These are phyloP conservation scores for Coleophoma cylindrospora DNA, from an alignment of 2,329 filamentous ascomycete species.

Conservation along the genomic window DNA sequence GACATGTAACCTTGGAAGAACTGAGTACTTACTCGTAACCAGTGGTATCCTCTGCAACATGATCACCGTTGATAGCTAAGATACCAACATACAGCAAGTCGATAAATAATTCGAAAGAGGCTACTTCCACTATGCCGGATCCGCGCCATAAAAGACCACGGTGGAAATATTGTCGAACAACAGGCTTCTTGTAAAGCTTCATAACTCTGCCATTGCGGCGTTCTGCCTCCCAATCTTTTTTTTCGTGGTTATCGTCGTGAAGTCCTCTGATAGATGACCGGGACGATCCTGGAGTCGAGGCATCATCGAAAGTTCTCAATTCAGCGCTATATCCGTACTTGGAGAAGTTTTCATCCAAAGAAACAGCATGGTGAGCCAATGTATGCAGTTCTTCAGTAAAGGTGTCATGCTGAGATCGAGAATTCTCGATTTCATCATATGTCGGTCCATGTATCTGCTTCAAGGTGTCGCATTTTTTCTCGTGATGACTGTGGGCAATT, in stretches of 20 bases:
- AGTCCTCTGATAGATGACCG: conserved; percentile 11
- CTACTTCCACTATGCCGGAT: conserved; percentile 52
- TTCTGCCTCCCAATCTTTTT: conserved; percentile 30
- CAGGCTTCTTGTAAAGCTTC: conserved; percentile 53
- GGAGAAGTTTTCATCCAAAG: conserved; percentile 55
- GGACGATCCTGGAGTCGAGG: conserved; percentile 15
- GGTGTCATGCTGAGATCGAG: conserved; percentile 45
- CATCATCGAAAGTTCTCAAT: conserved; percentile 41
- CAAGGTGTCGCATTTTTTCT: conserved; percentile 39
- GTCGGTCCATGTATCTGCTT: conserved; percentile 42
- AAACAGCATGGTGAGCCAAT: conserved; percentile 45
- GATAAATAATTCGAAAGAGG: conserved; percentile 61
- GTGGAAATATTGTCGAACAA: conserved; percentile 62
- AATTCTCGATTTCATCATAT: conserved; percentile 51
- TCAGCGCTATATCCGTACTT: conserved; percentile 59
- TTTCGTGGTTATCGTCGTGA: conserved; percentile 23
- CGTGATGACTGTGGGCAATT: conserved; percentile 47
- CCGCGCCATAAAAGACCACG: conserved; percentile 60
- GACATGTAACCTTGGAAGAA: no score
- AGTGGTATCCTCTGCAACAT: conserved; percentile 49
- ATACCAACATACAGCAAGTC: conserved; percentile 55
- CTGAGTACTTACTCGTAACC: conserved; percentile 32
- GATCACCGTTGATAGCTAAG: conserved; percentile 58
- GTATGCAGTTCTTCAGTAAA: conserved; percentile 48
- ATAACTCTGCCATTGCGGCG: conserved; percentile 36